Conservation (phyloP, 2,329 filamentous ascomycete genomes). For the Colletotrichum coccodes region DNA sequence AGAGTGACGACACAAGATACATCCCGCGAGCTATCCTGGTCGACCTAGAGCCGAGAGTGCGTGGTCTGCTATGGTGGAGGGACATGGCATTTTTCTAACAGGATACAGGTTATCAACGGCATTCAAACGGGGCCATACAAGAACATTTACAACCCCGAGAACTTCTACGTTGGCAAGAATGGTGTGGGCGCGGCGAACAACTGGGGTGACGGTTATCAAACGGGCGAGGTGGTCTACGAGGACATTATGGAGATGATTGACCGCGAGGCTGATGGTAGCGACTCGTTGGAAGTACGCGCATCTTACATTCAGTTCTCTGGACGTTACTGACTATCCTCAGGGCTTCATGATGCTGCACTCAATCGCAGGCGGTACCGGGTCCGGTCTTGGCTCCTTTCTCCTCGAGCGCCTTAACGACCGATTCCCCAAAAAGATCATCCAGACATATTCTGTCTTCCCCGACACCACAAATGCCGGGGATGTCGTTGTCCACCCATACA, state of each 20-base stretch:
- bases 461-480: slow-evolving; percentile 88
- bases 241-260: slow-evolving; percentile 99
- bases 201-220: slow-evolving; percentile 96
- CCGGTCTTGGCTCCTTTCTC: slow-evolving; percentile 93
- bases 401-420: slow-evolving; percentile 96
- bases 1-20: slow-evolving; percentile 98
- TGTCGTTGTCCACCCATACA: slow-evolving; percentile 98
- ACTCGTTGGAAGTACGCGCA: slow-evolving; percentile 82
- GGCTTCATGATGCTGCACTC: slow-evolving; percentile 99
- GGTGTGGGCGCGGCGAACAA: slow-evolving; percentile 96
- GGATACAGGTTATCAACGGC: slow-evolving; percentile 78
- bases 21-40: slow-evolving; percentile 96
- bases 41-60: slow-evolving; percentile 89
- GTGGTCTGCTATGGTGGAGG: slow-evolving; percentile 33
- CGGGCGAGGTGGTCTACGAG: slow-evolving; percentile 90
- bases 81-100: background rate
- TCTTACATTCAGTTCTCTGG: background rate
- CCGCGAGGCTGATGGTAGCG: slow-evolving; percentile 95
- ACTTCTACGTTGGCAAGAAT: slow-evolving; percentile 96
- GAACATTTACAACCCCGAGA: slow-evolving; percentile 99
- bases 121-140: slow-evolving; percentile 95
- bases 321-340: slow-evolving; percentile 50
- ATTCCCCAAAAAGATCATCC: slow-evolving; percentile 98
- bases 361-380: slow-evolving; percentile 96
- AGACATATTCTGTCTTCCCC: slow-evolving; percentile 98